Base-by-base conservation (phyloP, 306 rosid species). In the Glycyrrhiza uralensis region DNA sequence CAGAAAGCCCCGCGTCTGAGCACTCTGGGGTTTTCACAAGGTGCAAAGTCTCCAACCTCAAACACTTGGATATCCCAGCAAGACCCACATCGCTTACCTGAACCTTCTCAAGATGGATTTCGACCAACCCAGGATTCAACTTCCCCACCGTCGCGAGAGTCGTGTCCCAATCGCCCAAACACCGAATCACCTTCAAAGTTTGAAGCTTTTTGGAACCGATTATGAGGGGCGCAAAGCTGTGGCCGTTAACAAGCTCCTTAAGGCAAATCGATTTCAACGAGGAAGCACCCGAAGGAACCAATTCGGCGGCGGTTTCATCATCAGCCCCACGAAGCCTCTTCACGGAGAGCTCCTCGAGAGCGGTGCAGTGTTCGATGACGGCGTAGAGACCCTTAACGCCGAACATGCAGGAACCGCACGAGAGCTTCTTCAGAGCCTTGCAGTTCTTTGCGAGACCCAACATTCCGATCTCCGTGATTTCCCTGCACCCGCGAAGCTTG, bases 151-250 rank as follows among this genome's bases (percentile, higher is more conserved):
- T 44, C 12, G 83, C 82, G 30, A 92, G 74, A 20, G 80, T 82
- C 5, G 30, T 7, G 72, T 92, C 98, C 98, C 98, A 92, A 80
- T 90, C 89, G 1, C 98, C 98, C 63, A 88, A 72, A 78, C 98
- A 90, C n/a, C 96, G 88, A 66, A 90, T 83, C 59, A 92, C 13
- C 71, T 84, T 90, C 83, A 92, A 39, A 8, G 84, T 84, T 22
- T 36, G 78, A 23, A 92, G 92, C 67, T 77, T 87, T 66, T 79
- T 86, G 0, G 98, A 78, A 12, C 80, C 85, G 18, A 84, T 76
- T 23, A 92, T 76, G 0, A 92, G 83, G 1, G 95, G 95, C 18
- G 72, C 72, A 18, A 88, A 87, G 74, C 83, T 61, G 24, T 77
- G 89, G 1, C 95, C 96, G 28, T 85, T 78, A 19, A 84, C 75